Conservation (phyloP, 1,284 basidiomycete genomes). For the Rhodotorula sp. region DNA sequence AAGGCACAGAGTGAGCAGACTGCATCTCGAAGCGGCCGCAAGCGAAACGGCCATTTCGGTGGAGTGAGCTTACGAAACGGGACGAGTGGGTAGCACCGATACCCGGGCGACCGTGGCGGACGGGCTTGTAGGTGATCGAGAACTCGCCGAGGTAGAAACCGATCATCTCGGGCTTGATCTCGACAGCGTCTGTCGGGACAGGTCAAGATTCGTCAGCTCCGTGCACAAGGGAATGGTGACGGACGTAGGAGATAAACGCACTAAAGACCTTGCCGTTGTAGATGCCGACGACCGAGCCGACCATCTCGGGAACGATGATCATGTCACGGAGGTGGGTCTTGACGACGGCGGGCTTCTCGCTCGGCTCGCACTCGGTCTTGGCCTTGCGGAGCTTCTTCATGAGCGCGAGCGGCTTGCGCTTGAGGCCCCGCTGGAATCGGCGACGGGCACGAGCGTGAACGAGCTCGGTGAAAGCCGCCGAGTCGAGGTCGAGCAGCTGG, state of each 20-base stretch:
- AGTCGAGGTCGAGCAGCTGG: slow-evolving; percentile 92
- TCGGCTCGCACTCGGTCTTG: slow-evolving; percentile 96
- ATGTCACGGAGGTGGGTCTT: slow-evolving; percentile 99
- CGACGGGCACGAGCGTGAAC: slow-evolving; percentile 98
- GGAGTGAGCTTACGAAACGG: slow-evolving; percentile 55
- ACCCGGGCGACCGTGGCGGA: slow-evolving; percentile 99
- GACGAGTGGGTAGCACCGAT: slow-evolving; percentile 70
- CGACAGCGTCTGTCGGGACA: slow-evolving; percentile 57
- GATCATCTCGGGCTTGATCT: slow-evolving; percentile 99
- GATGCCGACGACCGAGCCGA: slow-evolving; percentile 91
- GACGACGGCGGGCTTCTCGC: slow-evolving; percentile 97
- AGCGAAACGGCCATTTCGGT: slow-evolving; percentile 44
- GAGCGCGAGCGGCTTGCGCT: slow-evolving; percentile 96
- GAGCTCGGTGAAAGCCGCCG: slow-evolving; percentile 79
- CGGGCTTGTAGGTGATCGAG: slow-evolving; percentile 83
- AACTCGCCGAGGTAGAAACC: slow-evolving; percentile 97
- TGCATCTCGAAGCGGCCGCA: too few relatives aligned
- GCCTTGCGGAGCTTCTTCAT: slow-evolving; percentile 99
- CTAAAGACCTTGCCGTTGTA: slow-evolving; percentile 88
- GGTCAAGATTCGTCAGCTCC: not conserved
- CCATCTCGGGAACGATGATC: slow-evolving; percentile 99
- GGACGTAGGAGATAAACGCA: slow-evolving; percentile 4
- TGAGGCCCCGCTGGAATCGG: slow-evolving; percentile 98
- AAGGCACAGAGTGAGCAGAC: not conserved
- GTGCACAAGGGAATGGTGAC: not conserved